These are phyloP conservation scores for Aspergillus clavatus DNA, from an alignment of 2,329 filamentous ascomycete species.

Conservation along the genomic window DNA sequence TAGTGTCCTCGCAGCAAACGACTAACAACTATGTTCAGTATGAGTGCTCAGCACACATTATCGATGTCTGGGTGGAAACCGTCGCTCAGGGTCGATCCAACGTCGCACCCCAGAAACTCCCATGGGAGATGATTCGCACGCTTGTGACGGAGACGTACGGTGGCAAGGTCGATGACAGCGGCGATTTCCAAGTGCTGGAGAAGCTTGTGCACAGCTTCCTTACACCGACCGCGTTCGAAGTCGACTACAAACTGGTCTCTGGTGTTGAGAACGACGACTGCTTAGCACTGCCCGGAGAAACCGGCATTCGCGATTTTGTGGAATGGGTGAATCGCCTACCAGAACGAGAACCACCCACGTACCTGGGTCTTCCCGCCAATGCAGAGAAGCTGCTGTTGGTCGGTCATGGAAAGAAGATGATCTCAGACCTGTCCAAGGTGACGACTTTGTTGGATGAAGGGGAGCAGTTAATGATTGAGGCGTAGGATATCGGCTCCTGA, in stretches of 20 bases:
- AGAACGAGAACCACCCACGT: constrained; percentile 93
- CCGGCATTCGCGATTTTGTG: constrained; percentile 78
- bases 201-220: constrained; percentile 72
- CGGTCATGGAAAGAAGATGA: constrained; percentile 78
- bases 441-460: constrained; percentile 88
- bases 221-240: constrained; percentile 84
- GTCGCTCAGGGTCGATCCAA: constrained; percentile 83
- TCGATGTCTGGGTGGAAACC: constrained; percentile 87
- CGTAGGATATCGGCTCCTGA: too few species aligned
- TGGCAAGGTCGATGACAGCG: constrained; percentile 91
- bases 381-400: constrained; percentile 93
- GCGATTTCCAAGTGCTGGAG: constrained; percentile 70
- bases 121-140: constrained; percentile 91
- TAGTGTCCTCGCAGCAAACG: neutral
- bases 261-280: constrained; percentile 55
- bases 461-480: constrained; percentile 78
- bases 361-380: constrained; percentile 87
- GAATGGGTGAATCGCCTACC: constrained; percentile 87
- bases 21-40: constrained; percentile 55
- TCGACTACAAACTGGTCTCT: constrained; percentile 83
- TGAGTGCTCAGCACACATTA: constrained; percentile 93
- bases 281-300: constrained; percentile 72
- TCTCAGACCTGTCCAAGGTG: constrained; percentile 77
- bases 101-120: constrained; percentile 86
- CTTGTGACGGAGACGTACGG: constrained; percentile 93